Percentiles rank a stretch among this genome's conserved stretches.
These are phyloP conservation scores for Peniophora sp. DNA, from an alignment of 1,284 basidiomycete species.

Conservation along the genomic window DNA sequence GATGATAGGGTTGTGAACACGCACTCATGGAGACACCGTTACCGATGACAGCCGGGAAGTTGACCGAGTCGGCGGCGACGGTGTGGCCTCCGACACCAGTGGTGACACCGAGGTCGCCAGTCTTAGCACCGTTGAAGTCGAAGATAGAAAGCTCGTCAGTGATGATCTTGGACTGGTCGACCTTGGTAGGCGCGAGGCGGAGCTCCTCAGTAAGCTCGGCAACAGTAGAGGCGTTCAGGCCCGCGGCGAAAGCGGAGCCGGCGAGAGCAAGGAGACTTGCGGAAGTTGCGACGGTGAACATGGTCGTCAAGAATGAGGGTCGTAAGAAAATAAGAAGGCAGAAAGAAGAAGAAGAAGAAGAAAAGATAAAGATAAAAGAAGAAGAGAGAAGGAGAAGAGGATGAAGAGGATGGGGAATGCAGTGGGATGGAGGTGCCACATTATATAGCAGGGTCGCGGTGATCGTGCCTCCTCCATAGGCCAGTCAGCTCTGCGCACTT, in stretches of 20 bases:
- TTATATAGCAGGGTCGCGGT: no score
- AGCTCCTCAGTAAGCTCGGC: neutral
- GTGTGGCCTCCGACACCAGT: neutral
- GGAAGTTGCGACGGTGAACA: neutral
- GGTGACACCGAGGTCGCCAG: neutral
- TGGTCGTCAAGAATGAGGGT: neutral
- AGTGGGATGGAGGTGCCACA: no score
- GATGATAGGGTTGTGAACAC: neutral
- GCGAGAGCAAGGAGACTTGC: neutral
- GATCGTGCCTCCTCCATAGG: no score
- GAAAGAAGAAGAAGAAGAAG: neutral
- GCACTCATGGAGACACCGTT: conserved; percentile 1
- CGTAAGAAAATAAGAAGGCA: neutral
- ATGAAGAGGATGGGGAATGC: no score
- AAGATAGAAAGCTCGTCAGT: neutral
- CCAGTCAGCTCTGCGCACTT: no score
- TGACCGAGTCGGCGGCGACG: neutral
- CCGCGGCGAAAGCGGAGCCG: neutral
- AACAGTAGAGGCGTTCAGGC: neutral
- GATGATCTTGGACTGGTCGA: neutral
- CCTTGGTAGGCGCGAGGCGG: neutral
- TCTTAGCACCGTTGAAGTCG: neutral
- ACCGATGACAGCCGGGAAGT: conserved; percentile 1
- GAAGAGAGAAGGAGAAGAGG: neutral
- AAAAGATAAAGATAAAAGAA: neutral